phyloP scores from a whole-genome alignment of 2,329 filamentous ascomycete genomes.

The Aspergillus aculeatinus region DNA sequence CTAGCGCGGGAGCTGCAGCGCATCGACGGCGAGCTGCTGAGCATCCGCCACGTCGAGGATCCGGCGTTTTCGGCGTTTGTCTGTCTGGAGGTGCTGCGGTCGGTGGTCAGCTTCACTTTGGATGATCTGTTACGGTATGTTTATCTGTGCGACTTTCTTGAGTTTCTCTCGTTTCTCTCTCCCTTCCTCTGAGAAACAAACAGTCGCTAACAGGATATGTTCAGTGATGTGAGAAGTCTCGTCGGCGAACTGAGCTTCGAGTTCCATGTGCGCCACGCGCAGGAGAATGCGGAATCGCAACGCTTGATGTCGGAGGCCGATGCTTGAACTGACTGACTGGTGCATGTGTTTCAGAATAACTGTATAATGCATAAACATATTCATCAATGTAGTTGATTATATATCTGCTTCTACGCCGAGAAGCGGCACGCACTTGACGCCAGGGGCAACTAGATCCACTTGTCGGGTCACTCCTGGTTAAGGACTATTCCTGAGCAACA shows the following conservation, averaged over 20 bases:
- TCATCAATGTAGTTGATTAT: too few species aligned
- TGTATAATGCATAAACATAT: not conserved
- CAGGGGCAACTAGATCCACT: too few species aligned
- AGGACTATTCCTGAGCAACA: too few species aligned
- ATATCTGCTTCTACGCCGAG: too few species aligned
- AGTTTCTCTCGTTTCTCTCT: too few species aligned
- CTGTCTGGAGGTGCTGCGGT: slow-evolving; percentile 60
- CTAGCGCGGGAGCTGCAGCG: slow-evolving; percentile 57
- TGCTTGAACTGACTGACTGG: not conserved
- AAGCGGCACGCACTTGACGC: too few species aligned
- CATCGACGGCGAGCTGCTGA: slow-evolving; percentile 59
- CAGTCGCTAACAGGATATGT: not conserved
- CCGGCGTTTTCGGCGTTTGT: slow-evolving; percentile 72
- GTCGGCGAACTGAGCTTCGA: slow-evolving; percentile 37
- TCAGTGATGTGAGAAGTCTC: slow-evolving; percentile 29
- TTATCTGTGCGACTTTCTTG: too few species aligned
- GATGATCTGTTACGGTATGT: slow-evolving; percentile 30
- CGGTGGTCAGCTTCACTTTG: slow-evolving; percentile 31
- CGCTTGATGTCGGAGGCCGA: slow-evolving; percentile 11
- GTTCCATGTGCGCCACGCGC: slow-evolving; percentile 15
- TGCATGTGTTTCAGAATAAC: not conserved
- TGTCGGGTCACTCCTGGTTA: too few species aligned
- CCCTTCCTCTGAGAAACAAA: too few species aligned
- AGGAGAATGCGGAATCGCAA: slow-evolving; percentile 9
- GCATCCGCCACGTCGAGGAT: slow-evolving; percentile 63